Evolutionary conservation across 2,329 filamentous ascomycete species (phyloP), one percentile per base, ranked within the genome.

Genomic region (Apiospora phragmitis): DNA sequence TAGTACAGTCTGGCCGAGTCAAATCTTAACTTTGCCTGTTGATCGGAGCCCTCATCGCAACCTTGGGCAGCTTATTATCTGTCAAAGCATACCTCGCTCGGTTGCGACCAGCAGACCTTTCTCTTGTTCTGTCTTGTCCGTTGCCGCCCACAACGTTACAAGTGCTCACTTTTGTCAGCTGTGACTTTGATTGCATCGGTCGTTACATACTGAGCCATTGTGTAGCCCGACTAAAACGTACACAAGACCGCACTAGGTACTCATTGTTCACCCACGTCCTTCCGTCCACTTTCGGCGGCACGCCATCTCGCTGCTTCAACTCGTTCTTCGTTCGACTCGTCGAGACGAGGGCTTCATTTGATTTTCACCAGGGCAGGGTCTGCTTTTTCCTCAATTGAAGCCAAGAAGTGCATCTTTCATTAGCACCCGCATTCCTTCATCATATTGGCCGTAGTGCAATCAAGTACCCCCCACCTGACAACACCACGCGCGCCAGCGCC

Each of bases 201-300:
- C 55, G 55, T 62, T 62, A 62, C 55, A 38, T 62, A 62, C 55
- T 62, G 55, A 62, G 55, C 55, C 55, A 62, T 62, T 38, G 55
- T 62, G 55, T 62, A 62, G 18, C 55, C 55, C 14, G 29, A 62
- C 55, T 38, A 62, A 62, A 62, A 62, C 55, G 55, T 62, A 62
- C 55, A 62, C 32, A 62, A 62, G 55, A 62, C 43, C 21, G 21
- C 51, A 32, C 51, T 59, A 59, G 32, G 26, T 12, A 35, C 32
- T 62, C 55, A 62, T 62, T 62, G 32, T 62, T 38, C 55, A 38
- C 9, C 55, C 32, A n/a, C 55, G 29, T 38, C 32, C 32, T n/a
- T n/a, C 18, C 51, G 32, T 55, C 51, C 51, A 55, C 14, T 55
- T 55, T 29, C 49, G 49, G 24, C 49, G 49, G 49, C 51, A 55